phyloP scores from a whole-genome alignment of 2,329 filamentous ascomycete genomes.

The Fusarium denticulatum region DNA sequence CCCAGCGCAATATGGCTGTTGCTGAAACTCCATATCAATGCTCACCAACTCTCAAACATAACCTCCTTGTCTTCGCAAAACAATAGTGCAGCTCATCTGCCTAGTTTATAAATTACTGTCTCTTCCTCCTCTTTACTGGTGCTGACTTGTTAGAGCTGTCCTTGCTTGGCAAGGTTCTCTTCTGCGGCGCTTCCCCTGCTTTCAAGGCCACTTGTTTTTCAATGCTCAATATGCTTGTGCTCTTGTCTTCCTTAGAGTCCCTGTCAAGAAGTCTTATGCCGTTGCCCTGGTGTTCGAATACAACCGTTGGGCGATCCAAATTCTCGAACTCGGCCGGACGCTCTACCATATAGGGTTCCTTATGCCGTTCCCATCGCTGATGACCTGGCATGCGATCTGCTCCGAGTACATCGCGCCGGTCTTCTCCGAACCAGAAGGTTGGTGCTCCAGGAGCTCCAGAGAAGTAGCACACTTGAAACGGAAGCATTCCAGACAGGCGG shows the following conservation, averaged over 20 bases:
- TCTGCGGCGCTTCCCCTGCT: not conserved
- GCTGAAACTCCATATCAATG: not conserved
- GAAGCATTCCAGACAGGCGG: slow-evolving; percentile 40
- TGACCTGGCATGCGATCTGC: slow-evolving; percentile 44
- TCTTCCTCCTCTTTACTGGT: not conserved
- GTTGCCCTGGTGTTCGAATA: slow-evolving; percentile 31
- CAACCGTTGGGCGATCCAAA: slow-evolving; percentile 20
- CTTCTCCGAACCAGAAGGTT: slow-evolving; percentile 41
- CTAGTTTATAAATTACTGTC: not conserved
- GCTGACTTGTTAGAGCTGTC: not conserved
- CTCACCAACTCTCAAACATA: not conserved
- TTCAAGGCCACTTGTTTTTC: slow-evolving; percentile 18
- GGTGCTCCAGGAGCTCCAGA: slow-evolving; percentile 28
- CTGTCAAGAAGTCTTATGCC: slow-evolving; percentile 22
- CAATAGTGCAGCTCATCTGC: not conserved
- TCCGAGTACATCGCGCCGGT: slow-evolving; percentile 40
- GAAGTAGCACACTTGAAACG: slow-evolving; percentile 42
- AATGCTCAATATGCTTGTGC: slow-evolving; percentile 30
- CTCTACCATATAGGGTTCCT: not conserved
- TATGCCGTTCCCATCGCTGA: slow-evolving; percentile 37
- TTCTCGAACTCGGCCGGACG: slow-evolving; percentile 1
- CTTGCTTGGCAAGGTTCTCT: not conserved
- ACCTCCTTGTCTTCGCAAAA: not conserved
- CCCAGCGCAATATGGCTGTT: not conserved
- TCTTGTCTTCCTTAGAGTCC: slow-evolving; percentile 18